Base-by-base conservation (phyloP, 2,329 filamentous ascomycete species). In the Trichoderma atrobrunneum region DNA sequence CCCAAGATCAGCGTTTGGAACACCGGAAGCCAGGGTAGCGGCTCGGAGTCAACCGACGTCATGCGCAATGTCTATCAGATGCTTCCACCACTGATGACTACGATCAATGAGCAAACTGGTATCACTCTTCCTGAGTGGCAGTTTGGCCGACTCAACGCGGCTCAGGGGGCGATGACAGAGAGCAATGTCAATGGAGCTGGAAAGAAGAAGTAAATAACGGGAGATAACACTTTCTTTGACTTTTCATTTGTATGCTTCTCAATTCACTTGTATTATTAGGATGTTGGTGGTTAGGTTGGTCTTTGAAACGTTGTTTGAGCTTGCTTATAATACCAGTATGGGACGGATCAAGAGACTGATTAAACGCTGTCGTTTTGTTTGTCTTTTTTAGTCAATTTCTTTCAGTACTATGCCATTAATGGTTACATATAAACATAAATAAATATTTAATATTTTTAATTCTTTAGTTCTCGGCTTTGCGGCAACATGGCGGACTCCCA, bases 1-100 rank as follows among this genome's bases (percentile, higher is more conserved):
- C 94, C 94, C 75, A 97, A 97, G 90, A 96, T 97, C 83, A 94
- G 91, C 74, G 90, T 95, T 30, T 97, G 93, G 94, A 96, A 93
- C 79, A 97, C 93, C 10, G 85, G 80, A 3, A 78, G 79, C 18
- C 78, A 79, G 24, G 84, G 81, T n/a, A 83, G 79, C 56, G 82
- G 81, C 30, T 80, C 81, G 56, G 84, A 87, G 70, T 90, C 93
- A 72, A 87, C 91, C 5, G 78, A 81, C 51, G 76, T 79, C 1
- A 91, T 96, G 82, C 87, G 93, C 75, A 95, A 95, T 76, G 87
- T 97, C 48, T 95, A 96, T 83, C 93, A 96, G 85, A 92, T 90
- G 79, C 84, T 97, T 73, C 94, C 94, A 43, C 94, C 94, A 6
- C 85, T 97, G 24, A 90, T 97, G 83, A 90, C 88, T 11, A 97